Evolutionary conservation across 345 rosid genomes (phyloP).

Genomic region (Pistacia atlantica): DNA sequence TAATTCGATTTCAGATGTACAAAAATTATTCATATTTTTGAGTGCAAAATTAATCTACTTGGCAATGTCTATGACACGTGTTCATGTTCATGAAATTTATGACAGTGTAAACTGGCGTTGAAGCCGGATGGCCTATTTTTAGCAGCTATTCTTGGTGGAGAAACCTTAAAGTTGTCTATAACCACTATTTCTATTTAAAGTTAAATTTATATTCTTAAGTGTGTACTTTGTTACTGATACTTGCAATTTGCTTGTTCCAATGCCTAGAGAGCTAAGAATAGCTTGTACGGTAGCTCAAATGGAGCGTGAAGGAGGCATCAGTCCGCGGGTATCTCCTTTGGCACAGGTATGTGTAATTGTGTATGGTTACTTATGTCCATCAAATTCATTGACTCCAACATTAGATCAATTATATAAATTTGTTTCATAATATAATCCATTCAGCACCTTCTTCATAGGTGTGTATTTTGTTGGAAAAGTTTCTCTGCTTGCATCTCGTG

Average conservation of each 20-base stretch:
- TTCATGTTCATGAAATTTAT: conserved; percentile 31
- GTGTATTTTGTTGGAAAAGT: no score
- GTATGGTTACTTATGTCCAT: conserved; percentile 1
- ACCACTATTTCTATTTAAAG: conserved; percentile 10
- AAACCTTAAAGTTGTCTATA: conserved; percentile 78
- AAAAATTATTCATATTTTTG: neutral
- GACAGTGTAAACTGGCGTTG: conserved; percentile 90
- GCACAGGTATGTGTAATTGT: conserved; percentile 65
- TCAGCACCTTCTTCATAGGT: neutral
- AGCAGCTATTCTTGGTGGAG: conserved; percentile 99
- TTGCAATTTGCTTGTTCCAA: conserved; percentile 13
- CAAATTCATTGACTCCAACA: neutral
- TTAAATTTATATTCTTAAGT: neutral
- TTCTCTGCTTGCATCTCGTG: no score
- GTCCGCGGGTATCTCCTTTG: conserved; percentile 91
- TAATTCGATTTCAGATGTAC: neutral
- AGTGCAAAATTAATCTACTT: conserved; percentile 7
- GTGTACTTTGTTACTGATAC: conserved; percentile 9
- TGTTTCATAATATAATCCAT: neutral
- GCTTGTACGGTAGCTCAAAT: conserved; percentile 98
- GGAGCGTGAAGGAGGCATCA: conserved; percentile 99
- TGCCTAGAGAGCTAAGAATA: conserved; percentile 83
- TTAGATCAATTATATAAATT: neutral
- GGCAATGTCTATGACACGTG: conserved; percentile 26
- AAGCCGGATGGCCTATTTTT: conserved; percentile 98